Percentiles rank a stretch among this genome's conserved stretches.
Evolutionary conservation across 495 filamentous ascomycete genomes (phyloP).

Genomic region (Neurospora sp.): DNA sequence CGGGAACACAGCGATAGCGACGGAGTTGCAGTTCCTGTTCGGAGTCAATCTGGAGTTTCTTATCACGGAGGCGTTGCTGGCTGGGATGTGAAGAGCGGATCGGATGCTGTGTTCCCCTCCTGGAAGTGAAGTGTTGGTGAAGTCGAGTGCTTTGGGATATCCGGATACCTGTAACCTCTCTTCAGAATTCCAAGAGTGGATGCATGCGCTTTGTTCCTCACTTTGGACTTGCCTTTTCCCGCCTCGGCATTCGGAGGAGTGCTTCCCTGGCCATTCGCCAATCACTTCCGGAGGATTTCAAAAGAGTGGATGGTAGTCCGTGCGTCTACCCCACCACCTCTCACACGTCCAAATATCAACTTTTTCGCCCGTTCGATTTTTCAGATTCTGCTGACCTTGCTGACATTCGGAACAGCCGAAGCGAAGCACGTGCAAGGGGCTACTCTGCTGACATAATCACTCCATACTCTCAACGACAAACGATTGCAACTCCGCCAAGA

Average conservation of each 20-base stretch:
- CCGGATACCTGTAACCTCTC: not conserved
- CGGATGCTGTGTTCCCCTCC: not conserved
- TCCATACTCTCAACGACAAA: constrained; percentile 2
- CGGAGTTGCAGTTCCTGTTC: not conserved
- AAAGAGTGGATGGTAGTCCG: not conserved
- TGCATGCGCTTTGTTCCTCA: not conserved
- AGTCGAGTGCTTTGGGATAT: not conserved
- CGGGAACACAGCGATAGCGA: not conserved
- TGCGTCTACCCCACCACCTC: not conserved
- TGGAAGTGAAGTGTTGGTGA: not conserved
- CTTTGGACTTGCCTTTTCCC: not conserved
- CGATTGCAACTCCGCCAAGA: not conserved
- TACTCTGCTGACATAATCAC: constrained; percentile 2
- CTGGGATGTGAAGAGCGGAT: not conserved
- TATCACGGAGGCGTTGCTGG: not conserved
- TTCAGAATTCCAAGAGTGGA: not conserved
- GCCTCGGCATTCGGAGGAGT: constrained; percentile 4
- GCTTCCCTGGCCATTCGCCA: constrained; percentile 2
- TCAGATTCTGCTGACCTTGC: not conserved
- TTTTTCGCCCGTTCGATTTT: not conserved
- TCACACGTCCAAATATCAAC: not conserved
- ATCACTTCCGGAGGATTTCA: constrained; percentile 3
- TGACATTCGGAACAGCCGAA: not conserved
- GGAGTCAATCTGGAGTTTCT: not conserved
- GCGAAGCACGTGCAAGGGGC: not conserved